Evolutionary conservation across 345 rosid genomes (phyloP).

Genomic region (Eutrema japonicum): DNA sequence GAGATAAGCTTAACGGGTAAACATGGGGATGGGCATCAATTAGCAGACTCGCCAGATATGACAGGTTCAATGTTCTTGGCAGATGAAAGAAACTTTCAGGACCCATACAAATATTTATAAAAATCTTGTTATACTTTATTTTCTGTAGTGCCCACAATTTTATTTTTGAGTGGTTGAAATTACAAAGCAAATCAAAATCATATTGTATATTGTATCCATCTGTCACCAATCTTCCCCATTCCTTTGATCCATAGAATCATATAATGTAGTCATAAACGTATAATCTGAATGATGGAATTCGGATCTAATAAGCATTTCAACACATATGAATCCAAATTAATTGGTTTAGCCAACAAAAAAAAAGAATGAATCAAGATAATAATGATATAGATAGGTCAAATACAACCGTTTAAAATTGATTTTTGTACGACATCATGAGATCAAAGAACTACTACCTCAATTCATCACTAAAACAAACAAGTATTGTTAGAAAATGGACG

Average conservation of each 20-base stretch:
- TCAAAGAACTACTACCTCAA: constrained; percentile 16
- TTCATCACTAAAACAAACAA: constrained; percentile 33
- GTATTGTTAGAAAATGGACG: constrained; percentile 34
- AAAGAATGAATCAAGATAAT: neutral
- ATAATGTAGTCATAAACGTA: neutral
- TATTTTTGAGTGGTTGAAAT: constrained; percentile 28
- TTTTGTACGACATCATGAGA: constrained; percentile 23
- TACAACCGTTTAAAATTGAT: constrained; percentile 7
- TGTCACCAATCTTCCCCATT: constrained; percentile 21
- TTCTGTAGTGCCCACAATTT: constrained; percentile 14
- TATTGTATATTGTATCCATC: constrained; percentile 22
- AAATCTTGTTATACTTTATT: neutral
- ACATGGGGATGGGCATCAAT: constrained; percentile 23
- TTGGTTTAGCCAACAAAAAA: neutral
- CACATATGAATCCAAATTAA: neutral
- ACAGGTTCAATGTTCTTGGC: constrained; percentile 42
- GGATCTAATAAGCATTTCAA: constrained; percentile 5
- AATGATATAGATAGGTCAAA: constrained; percentile 5
- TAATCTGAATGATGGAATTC: neutral
- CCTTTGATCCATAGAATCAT: constrained; percentile 22
- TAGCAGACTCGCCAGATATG: constrained; percentile 29
- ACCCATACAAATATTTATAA: constrained; percentile 24
- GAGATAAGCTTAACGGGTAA: constrained; percentile 34
- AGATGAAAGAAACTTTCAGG: constrained; percentile 23
- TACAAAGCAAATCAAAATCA: constrained; percentile 26